Evolutionary conservation across 345 rosid species (phyloP).

Genomic region (Raphanus sativus): DNA sequence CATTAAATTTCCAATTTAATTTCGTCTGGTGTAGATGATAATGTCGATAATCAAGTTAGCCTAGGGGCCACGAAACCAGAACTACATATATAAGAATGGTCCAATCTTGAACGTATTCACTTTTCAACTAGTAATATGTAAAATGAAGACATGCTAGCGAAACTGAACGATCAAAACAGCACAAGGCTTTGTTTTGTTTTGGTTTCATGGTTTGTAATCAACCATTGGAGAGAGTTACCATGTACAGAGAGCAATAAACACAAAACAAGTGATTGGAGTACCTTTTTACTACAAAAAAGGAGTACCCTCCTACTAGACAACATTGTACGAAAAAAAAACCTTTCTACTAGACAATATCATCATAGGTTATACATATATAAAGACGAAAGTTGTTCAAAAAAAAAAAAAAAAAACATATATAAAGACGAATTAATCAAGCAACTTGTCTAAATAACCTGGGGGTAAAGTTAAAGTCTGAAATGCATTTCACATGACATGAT

Average conservation of each 20-base stretch:
- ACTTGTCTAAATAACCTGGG: neutral
- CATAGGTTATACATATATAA: neutral
- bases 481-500: neutral
- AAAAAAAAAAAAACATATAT: no score
- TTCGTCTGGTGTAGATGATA: slow-evolving; percentile 23
- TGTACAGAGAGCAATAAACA: neutral
- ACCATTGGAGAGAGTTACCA: neutral
- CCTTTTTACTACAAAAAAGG: no score
- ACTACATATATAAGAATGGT: slow-evolving; percentile 3
- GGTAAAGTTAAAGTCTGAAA: neutral
- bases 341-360: neutral
- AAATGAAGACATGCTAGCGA: neutral
- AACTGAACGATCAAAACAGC: neutral
- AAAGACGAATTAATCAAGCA: slow-evolving; percentile 1
- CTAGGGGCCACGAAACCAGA: slow-evolving; percentile 24
- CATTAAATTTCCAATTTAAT: neutral
- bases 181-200: neutral
- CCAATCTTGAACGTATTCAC: slow-evolving; percentile 1
- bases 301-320: no score
- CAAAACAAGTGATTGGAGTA: neutral
- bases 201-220: neutral
- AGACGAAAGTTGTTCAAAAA: no score
- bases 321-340: no score
- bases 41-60: slow-evolving; percentile 23
- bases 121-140: slow-evolving; percentile 2